phyloP scores from a whole-genome alignment of 305 asterid species.

The Nicotiana rustica region DNA sequence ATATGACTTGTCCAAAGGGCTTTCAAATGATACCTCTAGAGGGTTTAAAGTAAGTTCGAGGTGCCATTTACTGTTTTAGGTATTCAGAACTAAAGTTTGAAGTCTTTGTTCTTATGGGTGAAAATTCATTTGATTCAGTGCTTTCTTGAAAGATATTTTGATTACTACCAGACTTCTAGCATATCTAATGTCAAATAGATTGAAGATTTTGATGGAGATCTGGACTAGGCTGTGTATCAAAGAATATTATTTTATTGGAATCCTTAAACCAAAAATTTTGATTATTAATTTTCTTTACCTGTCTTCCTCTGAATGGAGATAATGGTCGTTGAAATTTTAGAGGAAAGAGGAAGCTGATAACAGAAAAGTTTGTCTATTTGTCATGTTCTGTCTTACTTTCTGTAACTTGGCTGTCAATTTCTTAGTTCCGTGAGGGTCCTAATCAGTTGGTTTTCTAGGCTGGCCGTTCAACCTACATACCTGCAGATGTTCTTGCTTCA shows the following conservation, averaged over 20 bases:
- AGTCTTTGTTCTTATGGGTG: background rate
- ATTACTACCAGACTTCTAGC: background rate
- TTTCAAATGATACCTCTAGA: constrained; percentile 2
- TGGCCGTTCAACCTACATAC: constrained; percentile 88
- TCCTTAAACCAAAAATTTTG: background rate
- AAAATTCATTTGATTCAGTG: background rate
- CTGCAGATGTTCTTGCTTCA: constrained; percentile 75
- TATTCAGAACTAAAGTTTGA: constrained; percentile 5
- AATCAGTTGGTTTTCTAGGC: constrained; percentile 65
- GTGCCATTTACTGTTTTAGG: constrained; percentile 1
- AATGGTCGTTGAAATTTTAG: constrained; percentile 2
- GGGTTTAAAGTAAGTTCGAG: background rate
- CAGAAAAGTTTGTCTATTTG: constrained; percentile 11
- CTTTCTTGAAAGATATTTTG: background rate
- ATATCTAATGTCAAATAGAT: background rate
- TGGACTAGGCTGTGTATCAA: background rate
- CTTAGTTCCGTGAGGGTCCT: background rate
- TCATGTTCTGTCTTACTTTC: background rate
- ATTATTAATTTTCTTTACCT: constrained; percentile 13
- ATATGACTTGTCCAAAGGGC: constrained; percentile 5
- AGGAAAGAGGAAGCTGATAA: background rate
- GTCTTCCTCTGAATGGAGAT: background rate
- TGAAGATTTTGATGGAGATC: background rate
- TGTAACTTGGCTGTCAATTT: constrained; percentile 6
- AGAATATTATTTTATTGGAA: background rate